These are phyloP conservation scores for Colletotrichum orchidophilum DNA, from an alignment of 2,329 filamentous ascomycete genomes.

Conservation along the genomic window DNA sequence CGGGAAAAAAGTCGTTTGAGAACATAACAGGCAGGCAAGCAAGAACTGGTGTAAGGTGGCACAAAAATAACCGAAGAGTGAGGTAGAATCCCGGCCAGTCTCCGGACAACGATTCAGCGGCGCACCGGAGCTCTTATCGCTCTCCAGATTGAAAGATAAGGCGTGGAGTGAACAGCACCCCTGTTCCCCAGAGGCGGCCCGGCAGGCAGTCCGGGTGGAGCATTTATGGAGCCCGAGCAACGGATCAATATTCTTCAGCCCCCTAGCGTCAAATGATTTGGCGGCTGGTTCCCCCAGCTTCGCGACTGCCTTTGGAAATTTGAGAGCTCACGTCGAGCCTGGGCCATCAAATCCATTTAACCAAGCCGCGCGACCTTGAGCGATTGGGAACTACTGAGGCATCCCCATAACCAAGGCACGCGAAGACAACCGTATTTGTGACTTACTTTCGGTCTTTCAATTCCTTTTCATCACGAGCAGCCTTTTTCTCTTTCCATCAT, in stretches of 20 bases:
- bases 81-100: constrained; percentile 26
- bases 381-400: background rate
- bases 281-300: constrained; percentile 50
- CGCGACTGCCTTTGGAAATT: constrained; percentile 48
- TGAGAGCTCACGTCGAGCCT: constrained; percentile 42
- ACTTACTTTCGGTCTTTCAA: background rate
- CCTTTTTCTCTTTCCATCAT: constrained; percentile 9
- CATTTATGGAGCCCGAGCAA: constrained; percentile 13
- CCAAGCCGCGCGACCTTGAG: constrained; percentile 29
- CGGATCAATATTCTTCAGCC: constrained; percentile 48
- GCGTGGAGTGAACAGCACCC: background rate
- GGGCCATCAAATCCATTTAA: constrained; percentile 17
- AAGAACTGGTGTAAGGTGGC: background rate
- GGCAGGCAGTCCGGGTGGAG: constrained; percentile 13
- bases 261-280: constrained; percentile 54
- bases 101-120: constrained; percentile 7
- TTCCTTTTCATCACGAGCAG: background rate
- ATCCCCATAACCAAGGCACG: background rate
- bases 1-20: background rate
- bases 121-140: constrained; percentile 19
- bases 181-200: constrained; percentile 5
- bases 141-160: constrained; percentile 2
- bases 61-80: constrained; percentile 14
- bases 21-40: background rate
- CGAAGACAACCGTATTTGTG: constrained; percentile 7